These are phyloP conservation scores for Pseudofabraea citricarpa DNA, from an alignment of 2,329 filamentous ascomycete genomes.

Conservation along the genomic window DNA sequence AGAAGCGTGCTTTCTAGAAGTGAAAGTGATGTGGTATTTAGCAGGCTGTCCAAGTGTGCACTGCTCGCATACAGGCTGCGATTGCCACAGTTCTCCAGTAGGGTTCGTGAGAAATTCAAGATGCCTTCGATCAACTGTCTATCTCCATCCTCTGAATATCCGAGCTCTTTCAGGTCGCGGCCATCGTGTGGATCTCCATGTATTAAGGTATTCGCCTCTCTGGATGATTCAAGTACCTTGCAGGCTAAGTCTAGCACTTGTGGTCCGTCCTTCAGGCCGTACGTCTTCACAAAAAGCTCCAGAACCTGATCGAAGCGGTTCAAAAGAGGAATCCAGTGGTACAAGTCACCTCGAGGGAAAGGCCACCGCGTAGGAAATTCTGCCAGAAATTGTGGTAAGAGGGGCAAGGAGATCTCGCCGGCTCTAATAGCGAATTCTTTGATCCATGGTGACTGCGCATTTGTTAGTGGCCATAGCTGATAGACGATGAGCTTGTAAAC, in stretches of 20 bases:
- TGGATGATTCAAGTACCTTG: slow-evolving; percentile 50
- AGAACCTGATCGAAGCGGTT: slow-evolving; percentile 91
- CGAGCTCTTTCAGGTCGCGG: slow-evolving; percentile 49
- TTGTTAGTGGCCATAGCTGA: slow-evolving; percentile 15
- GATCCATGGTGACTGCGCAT: slow-evolving; percentile 75
- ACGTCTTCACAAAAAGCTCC: slow-evolving; percentile 74
- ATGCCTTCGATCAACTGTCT: slow-evolving; percentile 73
- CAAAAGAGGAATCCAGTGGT: slow-evolving; percentile 94
- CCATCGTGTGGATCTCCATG: slow-evolving; percentile 41
- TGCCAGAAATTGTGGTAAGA: slow-evolving; percentile 71
- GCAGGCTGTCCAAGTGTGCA: slow-evolving; percentile 77
- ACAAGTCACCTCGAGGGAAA: slow-evolving; percentile 90
- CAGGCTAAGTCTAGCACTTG: slow-evolving; percentile 73
- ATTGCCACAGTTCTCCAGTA: slow-evolving; percentile 94
- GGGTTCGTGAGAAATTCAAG: slow-evolving; percentile 77
- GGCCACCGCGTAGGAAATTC: slow-evolving; percentile 89
- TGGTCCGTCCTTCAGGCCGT: slow-evolving; percentile 74
- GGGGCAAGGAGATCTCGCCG: slow-evolving; percentile 63
- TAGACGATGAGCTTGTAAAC: slow-evolving; percentile 20
- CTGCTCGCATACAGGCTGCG: slow-evolving; percentile 95
- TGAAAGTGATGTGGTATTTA: slow-evolving; percentile 79
- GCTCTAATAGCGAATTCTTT: slow-evolving; percentile 72
- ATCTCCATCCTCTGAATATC: slow-evolving; percentile 73
- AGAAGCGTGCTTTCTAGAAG: slow-evolving; percentile 75
- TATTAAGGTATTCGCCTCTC: slow-evolving; percentile 33